These are phyloP conservation scores for Psilocybe subaeruginosa DNA, from an alignment of 768 basidiomycete genomes.

Conservation along the genomic window DNA sequence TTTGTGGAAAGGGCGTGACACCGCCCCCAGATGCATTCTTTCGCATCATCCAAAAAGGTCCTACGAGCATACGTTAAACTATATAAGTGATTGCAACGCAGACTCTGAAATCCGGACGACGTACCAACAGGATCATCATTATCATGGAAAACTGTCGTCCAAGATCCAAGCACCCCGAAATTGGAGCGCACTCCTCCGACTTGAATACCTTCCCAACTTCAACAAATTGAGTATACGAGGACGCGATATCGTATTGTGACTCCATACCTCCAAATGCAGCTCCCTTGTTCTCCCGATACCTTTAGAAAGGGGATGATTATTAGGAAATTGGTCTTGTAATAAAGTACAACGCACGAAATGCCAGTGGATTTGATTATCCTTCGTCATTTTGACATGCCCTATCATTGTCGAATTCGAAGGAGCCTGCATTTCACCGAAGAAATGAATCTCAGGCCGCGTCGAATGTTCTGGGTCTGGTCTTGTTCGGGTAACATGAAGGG, in stretches of 20 bases:
- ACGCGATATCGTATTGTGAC: not conserved
- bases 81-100: no score
- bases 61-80: not conserved
- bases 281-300: constrained; percentile 54
- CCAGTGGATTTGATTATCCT: constrained; percentile 63
- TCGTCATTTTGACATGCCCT: constrained; percentile 58
- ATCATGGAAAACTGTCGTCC: constrained; percentile 50
- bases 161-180: constrained; percentile 59
- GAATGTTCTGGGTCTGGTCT: constrained; percentile 51
- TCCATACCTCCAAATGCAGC: constrained; percentile 60
- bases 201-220: constrained; percentile 64
- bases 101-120: constrained; percentile 11
- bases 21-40: not conserved
- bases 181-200: constrained; percentile 61
- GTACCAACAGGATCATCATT: constrained; percentile 47
- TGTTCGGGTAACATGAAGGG: constrained; percentile 42
- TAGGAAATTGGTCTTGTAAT: not conserved
- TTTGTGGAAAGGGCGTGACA: not conserved
- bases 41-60: constrained; percentile 1
- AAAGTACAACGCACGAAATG: constrained; percentile 53
- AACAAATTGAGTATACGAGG: not conserved
- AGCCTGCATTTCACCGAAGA: constrained; percentile 54
- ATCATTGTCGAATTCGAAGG: constrained; percentile 45
- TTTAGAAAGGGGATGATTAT: constrained; percentile 24
- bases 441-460: constrained; percentile 54